Percentiles rank a stretch among this genome's conserved stretches.
Evolutionary conservation across 2,329 filamentous ascomycete species (phyloP).

Genomic region (Penicillium sp.): DNA sequence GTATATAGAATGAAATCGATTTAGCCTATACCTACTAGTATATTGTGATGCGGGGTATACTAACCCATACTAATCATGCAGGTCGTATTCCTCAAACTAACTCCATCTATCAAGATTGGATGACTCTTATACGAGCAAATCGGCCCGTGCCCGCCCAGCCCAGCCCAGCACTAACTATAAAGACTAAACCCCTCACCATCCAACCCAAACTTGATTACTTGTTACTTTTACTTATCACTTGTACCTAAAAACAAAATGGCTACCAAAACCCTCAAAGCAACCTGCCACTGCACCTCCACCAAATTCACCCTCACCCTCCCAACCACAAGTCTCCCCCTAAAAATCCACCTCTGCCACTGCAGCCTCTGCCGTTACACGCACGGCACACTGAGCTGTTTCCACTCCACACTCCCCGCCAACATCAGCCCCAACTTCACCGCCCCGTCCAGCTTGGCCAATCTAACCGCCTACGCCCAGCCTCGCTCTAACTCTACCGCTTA

Average conservation of each 20-base stretch:
- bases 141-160: neutral
- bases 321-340: constrained; percentile 39
- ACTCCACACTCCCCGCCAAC: constrained; percentile 24
- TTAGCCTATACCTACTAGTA: too few relatives aligned
- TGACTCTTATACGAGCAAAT: constrained; percentile 13
- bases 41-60: too few relatives aligned
- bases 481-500: constrained; percentile 34
- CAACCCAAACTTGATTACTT: too few relatives aligned
- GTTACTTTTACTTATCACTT: too few relatives aligned
- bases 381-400: constrained; percentile 38
- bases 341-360: constrained; percentile 51
- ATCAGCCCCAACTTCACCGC: constrained; percentile 28
- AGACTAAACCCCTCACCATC: neutral
- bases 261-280: constrained; percentile 25
- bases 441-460: constrained; percentile 21
- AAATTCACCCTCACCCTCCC: constrained; percentile 43
- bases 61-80: too few relatives aligned
- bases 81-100: neutral
- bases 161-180: neutral
- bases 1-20: neutral
- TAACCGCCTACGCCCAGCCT: constrained; percentile 38
- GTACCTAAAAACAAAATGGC: neutral
- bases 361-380: constrained; percentile 47
- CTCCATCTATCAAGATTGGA: neutral
- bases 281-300: constrained; percentile 29